Base-by-base conservation (phyloP, 2,329 filamentous ascomycete genomes). In the Penicillium sp. region DNA sequence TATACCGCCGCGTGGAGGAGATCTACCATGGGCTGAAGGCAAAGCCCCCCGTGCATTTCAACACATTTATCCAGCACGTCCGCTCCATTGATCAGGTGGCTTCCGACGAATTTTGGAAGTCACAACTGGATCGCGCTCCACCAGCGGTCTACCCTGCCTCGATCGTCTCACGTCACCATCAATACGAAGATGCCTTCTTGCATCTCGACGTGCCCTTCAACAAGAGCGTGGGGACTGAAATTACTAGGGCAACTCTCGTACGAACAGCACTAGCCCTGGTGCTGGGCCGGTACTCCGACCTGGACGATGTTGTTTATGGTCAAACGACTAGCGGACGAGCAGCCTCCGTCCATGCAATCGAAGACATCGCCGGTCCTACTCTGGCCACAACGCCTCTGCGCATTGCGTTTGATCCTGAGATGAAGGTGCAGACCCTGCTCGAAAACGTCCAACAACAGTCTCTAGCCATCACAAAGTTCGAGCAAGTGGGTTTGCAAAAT, bases 391-490 rank as follows among this genome's bases (percentile, higher is more conserved):
- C 61, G 16, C 63, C 63, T 5, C 19, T 65, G 10, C 51, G 63
- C 3, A 51, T 67, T 10, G 13, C 13, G 10, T 13, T 65, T 8
- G 4, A 52, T 7, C 22, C 43, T 3, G 33, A 37, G 0, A 4
- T 28, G 2, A 73, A 73, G 22, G 71, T 76, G 1, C 69, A 73
- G 0, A 79, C 83, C 40, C 87, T 82, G 61, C 74, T 88, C 5
- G 78, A 82, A 42, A 71, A 76, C 2, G 78, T 88, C 3, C 85
- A 88, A 46, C 74, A 82, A 35, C 79, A 82, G 59, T 82, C 80
- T 0, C 76, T 84, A 0, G 74, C 78, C 5, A 81, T 84, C 58
- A 86, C 87, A 2, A 82, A 84, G 0, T 82, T 87, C 66, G 84
- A 89, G 73, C 85, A 89, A 68, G 79, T 84, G 6, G 79, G 79